A percentile compares a stretch with the other conserved stretches of the same genome.
Conservation (phyloP, 2,329 filamentous ascomycete genomes). For the Xylaria sp. region DNA sequence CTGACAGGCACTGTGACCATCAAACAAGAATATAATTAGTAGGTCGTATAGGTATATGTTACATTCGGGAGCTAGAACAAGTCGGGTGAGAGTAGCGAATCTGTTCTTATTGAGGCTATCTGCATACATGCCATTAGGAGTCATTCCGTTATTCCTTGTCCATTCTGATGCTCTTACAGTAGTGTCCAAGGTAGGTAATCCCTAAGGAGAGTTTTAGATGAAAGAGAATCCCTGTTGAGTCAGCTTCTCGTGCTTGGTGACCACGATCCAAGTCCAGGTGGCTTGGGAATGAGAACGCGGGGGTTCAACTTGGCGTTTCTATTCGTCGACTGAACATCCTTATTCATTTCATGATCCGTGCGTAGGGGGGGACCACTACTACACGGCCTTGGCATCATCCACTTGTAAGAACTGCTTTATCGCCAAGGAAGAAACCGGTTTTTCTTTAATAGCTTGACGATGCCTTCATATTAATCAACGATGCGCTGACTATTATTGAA, state of each 20-base stretch:
- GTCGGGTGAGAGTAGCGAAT: constrained; percentile 8
- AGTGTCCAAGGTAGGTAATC: background rate
- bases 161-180: background rate
- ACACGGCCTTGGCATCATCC: constrained; percentile 7
- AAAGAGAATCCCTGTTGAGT: background rate
- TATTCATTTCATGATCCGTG: constrained; percentile 15
- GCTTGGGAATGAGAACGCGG: constrained; percentile 33
- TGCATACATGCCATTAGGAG: background rate
- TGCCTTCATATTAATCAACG: background rate
- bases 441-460: constrained; percentile 3
- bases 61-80: constrained; percentile 2
- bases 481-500: background rate
- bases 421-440: background rate
- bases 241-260: constrained; percentile 13
- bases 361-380: background rate
- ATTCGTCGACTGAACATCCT: constrained; percentile 23
- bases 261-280: constrained; percentile 6
- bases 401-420: background rate
- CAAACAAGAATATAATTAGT: background rate
- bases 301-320: constrained; percentile 27
- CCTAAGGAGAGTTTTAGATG: background rate
- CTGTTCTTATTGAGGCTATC: constrained; percentile 7
- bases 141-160: constrained; percentile 9
- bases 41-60: background rate
- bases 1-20: background rate